Evolutionary conservation across 2,329 filamentous ascomycete species (phyloP).

Genomic region (Epicoccum sorghinum): DNA sequence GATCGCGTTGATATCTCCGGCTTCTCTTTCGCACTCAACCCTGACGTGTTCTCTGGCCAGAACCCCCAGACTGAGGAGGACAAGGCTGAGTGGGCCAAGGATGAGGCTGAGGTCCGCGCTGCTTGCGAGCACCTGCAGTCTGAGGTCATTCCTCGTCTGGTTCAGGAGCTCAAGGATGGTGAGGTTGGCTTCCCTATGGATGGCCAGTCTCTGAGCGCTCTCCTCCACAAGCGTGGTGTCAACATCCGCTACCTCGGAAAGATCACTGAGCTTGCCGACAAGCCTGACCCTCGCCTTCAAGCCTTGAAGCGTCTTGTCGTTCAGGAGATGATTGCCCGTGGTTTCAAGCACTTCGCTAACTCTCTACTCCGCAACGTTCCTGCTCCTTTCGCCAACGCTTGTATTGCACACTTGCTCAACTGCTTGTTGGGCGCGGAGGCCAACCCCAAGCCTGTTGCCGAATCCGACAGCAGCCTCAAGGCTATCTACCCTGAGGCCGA

Average conservation of each 20-base stretch:
- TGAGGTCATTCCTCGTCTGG: slow-evolving; percentile 80
- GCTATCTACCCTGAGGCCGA: slow-evolving; percentile 81
- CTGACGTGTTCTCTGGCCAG: slow-evolving; percentile 94
- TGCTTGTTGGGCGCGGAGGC: slow-evolving; percentile 81
- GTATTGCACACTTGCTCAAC: slow-evolving; percentile 87
- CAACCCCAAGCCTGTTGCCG: slow-evolving; percentile 77
- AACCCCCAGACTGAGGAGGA: slow-evolving; percentile 88
- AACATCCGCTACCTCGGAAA: slow-evolving; percentile 96
- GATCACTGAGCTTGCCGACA: slow-evolving; percentile 69
- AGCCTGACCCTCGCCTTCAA: slow-evolving; percentile 69
- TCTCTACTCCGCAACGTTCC: slow-evolving; percentile 81
- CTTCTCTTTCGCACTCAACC: slow-evolving; percentile 89
- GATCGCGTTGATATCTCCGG: slow-evolving; percentile 83
- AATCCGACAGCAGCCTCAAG: slow-evolving; percentile 76
- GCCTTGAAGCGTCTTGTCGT: slow-evolving; percentile 78
- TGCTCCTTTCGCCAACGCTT: slow-evolving; percentile 77
- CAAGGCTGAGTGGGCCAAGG: slow-evolving; percentile 78
- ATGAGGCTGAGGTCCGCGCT: slow-evolving; percentile 86
- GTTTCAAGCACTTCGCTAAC: slow-evolving; percentile 91
- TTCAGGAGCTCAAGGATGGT: slow-evolving; percentile 86
- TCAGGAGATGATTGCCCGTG: slow-evolving; percentile 93
- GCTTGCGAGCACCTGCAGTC: slow-evolving; percentile 79
- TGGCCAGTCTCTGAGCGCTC: slow-evolving; percentile 83
- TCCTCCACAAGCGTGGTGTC: slow-evolving; percentile 96
- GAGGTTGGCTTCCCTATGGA: slow-evolving; percentile 99